These are phyloP conservation scores for Candida tropicalis DNA, from an alignment of 1,139 yeast species.

Conservation along the genomic window DNA sequence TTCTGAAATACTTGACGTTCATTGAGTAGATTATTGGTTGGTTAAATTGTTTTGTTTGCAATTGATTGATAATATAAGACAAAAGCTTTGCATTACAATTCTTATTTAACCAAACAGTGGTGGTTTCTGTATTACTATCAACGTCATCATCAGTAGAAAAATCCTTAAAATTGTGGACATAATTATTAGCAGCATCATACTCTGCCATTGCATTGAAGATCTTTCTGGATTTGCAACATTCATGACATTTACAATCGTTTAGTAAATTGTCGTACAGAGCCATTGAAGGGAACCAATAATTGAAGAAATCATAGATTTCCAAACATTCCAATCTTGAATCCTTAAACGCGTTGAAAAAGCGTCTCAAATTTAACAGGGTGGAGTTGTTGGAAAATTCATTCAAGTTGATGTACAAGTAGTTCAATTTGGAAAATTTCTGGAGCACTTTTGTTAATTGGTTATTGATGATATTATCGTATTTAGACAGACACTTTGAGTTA, in stretches of 20 bases:
- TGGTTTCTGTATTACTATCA: background rate
- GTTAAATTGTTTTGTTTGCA: constrained; percentile 14
- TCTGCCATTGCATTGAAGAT: constrained; percentile 14
- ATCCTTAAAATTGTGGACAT: constrained; percentile 15
- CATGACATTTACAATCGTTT: constrained; percentile 15
- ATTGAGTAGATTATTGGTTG: constrained; percentile 15
- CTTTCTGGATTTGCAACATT: constrained; percentile 10
- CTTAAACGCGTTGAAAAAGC: constrained; percentile 5
- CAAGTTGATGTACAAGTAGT: constrained; percentile 13
- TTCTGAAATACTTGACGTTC: constrained; percentile 8
- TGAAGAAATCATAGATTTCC: constrained; percentile 17
- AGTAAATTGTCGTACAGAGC: constrained; percentile 10
- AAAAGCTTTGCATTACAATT: constrained; percentile 14
- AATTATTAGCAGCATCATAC: constrained; percentile 16
- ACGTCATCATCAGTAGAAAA: constrained; percentile 1
- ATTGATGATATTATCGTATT: constrained; percentile 14
- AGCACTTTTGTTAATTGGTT: constrained; percentile 12
- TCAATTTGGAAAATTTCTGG: constrained; percentile 12
- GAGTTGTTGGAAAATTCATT: constrained; percentile 13
- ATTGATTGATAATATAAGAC: constrained; percentile 12
- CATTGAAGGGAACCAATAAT: constrained; percentile 18
- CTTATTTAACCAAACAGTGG: constrained; percentile 10
- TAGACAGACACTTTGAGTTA: constrained; percentile 15
- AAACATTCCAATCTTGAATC: constrained; percentile 9
- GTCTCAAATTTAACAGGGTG: constrained; percentile 14